These are phyloP conservation scores for Trametes maxima DNA, from an alignment of 768 basidiomycete species.

Conservation along the genomic window DNA sequence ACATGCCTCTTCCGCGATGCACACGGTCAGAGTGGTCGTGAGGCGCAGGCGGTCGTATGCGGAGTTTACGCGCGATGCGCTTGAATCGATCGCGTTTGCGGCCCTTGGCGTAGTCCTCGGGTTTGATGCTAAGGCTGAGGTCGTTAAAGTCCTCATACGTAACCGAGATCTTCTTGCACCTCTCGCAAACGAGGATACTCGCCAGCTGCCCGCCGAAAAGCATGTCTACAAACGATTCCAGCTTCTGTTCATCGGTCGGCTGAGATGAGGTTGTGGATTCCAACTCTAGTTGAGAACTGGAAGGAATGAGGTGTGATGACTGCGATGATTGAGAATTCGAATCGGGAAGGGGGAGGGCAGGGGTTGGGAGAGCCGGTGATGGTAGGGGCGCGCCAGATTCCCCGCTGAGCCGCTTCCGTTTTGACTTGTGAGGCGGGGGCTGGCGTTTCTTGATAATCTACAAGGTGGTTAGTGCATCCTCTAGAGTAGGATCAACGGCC, in stretches of 20 bases:
- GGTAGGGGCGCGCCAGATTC: slow-evolving; percentile 2
- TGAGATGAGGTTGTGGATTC: background rate
- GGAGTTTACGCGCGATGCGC: slow-evolving; percentile 68
- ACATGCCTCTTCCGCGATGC: slow-evolving; percentile 6
- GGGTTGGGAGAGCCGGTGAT: background rate
- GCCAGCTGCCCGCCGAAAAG: slow-evolving; percentile 89
- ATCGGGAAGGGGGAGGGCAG: background rate
- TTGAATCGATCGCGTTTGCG: slow-evolving; percentile 79
- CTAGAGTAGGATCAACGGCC: background rate
- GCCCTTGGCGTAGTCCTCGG: slow-evolving; percentile 72
- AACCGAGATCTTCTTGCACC: slow-evolving; percentile 91
- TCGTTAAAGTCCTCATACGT: slow-evolving; percentile 95
- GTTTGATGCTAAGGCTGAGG: slow-evolving; percentile 85
- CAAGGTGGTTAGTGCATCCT: slow-evolving; percentile 1
- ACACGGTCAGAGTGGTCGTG: background rate
- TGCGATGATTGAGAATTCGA: background rate
- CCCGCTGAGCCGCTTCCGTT: slow-evolving; percentile 29
- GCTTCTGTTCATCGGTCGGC: slow-evolving; percentile 47
- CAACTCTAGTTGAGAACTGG: background rate
- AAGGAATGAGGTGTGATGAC: background rate
- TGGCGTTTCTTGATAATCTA: slow-evolving; percentile 81
- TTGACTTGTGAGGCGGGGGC: slow-evolving; percentile 44
- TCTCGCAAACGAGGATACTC: slow-evolving; percentile 91
- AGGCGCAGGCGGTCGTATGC: slow-evolving; percentile 27
- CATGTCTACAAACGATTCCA: slow-evolving; percentile 82